Evolutionary conservation across 1,139 yeast species (phyloP).

Genomic region (Taphrina communis): DNA sequence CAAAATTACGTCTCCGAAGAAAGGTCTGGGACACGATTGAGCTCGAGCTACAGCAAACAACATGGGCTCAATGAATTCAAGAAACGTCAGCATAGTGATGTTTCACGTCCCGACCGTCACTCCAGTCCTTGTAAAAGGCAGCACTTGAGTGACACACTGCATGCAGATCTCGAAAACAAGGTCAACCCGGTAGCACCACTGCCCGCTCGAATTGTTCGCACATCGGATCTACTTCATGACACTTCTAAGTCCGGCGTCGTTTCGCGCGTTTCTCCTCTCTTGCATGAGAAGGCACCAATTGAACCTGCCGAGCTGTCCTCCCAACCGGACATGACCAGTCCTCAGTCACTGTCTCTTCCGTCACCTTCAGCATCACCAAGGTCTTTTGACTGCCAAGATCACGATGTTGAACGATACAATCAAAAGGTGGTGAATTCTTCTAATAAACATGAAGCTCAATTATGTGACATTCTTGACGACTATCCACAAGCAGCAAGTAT

Average conservation of each 20-base stretch:
- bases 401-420: neutral
- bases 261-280: neutral
- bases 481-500: slow-evolving; percentile 41
- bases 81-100: slow-evolving; percentile 20
- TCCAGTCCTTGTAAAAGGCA: slow-evolving; percentile 3
- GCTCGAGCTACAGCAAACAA: neutral
- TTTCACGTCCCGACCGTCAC: neutral
- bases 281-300: neutral
- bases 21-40: neutral
- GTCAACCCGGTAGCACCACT: slow-evolving; percentile 5
- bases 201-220: slow-evolving; percentile 13
- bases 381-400: neutral
- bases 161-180: neutral
- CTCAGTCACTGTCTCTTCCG: slow-evolving; percentile 47
- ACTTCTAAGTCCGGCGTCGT: slow-evolving; percentile 14
- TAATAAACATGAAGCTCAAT: neutral
- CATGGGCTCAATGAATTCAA: neutral
- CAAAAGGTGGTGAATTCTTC: neutral
- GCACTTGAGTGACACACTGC: slow-evolving; percentile 4
- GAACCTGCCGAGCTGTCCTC: neutral
- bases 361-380: slow-evolving; percentile 50
- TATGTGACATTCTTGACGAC: neutral
- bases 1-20: neutral
- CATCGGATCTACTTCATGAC: slow-evolving; percentile 25
- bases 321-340: slow-evolving; percentile 33